A percentile compares a stretch with the other conserved stretches of the same genome.
Conservation (phyloP, 371 early-diverging fungal species). For the Actinomortierella wolfii region DNA sequence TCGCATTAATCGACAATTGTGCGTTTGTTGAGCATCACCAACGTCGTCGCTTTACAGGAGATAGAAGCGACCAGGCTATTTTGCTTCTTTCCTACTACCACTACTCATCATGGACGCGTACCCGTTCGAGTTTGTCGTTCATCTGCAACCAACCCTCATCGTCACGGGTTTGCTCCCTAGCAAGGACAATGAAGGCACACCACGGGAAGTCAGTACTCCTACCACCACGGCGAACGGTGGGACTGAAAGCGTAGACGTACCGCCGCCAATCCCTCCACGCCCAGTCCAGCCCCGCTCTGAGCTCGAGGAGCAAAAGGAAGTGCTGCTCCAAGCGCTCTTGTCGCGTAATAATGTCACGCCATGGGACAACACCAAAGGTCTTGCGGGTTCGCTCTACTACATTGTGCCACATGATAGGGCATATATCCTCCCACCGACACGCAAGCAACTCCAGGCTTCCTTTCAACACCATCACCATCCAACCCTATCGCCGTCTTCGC, state of each 20-base stretch:
- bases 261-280: slow-evolving; percentile 27
- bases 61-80: too few species aligned
- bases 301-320: slow-evolving; percentile 30
- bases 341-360: slow-evolving; percentile 46
- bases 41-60: too few species aligned
- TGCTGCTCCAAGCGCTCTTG: slow-evolving; percentile 39
- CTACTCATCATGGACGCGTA: slow-evolving; percentile 62
- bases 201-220: slow-evolving; percentile 1
- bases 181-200: slow-evolving; percentile 16
- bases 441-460: slow-evolving; percentile 38
- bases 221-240: background rate
- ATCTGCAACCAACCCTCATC: slow-evolving; percentile 74
- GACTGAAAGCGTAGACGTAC: slow-evolving; percentile 13
- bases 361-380: slow-evolving; percentile 46
- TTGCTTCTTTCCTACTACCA: background rate
- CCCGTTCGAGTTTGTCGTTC: slow-evolving; percentile 71
- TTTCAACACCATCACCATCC: slow-evolving; percentile 50
- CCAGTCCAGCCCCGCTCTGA: slow-evolving; percentile 13
- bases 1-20: too few species aligned
- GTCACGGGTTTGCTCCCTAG: slow-evolving; percentile 59
- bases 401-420: slow-evolving; percentile 45
- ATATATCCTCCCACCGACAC: slow-evolving; percentile 45
- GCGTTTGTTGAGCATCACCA: too few species aligned
- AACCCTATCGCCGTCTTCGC: slow-evolving; percentile 69
- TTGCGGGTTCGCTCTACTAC: slow-evolving; percentile 47